These are phyloP conservation scores for Cytospora schulzeri DNA, from an alignment of 2,329 filamentous ascomycete genomes.

Conservation along the genomic window DNA sequence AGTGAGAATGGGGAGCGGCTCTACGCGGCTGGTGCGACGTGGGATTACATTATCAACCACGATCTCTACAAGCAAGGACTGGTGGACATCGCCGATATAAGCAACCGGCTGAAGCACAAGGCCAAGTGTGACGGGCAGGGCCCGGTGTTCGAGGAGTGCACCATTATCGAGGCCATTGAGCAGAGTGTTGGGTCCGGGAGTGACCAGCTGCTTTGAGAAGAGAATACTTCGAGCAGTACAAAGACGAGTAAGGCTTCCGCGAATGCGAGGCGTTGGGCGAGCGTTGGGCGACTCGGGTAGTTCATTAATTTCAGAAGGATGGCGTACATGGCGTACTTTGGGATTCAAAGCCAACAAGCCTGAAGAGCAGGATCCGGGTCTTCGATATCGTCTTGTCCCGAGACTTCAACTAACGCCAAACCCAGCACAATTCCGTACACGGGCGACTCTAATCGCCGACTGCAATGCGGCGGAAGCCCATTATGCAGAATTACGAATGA, in stretches of 20 bases:
- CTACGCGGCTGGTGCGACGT: conserved; percentile 76
- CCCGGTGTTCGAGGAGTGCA: conserved; percentile 80
- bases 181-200: conserved; percentile 75
- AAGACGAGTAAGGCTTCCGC: neutral
- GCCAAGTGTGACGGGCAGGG: conserved; percentile 86
- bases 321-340: neutral
- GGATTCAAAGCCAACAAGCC: neutral
- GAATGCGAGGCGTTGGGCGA: neutral
- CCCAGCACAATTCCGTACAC: neutral
- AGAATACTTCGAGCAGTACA: neutral
- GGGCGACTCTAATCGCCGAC: neutral
- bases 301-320: neutral
- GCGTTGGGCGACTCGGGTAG: too few relatives aligned
- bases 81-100: conserved; percentile 81
- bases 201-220: conserved; percentile 66
- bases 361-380: neutral
- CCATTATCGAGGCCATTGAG: conserved; percentile 74
- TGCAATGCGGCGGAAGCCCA: neutral
- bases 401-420: neutral
- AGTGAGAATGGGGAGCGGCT: conserved; percentile 69
- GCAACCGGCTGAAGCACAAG: conserved; percentile 72
- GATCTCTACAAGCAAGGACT: conserved; percentile 74
- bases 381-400: neutral
- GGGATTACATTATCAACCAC: conserved; percentile 86
- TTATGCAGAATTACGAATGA: neutral